Base-by-base conservation (phyloP, 148 eudicot species). In the Diospyros lotus region DNA sequence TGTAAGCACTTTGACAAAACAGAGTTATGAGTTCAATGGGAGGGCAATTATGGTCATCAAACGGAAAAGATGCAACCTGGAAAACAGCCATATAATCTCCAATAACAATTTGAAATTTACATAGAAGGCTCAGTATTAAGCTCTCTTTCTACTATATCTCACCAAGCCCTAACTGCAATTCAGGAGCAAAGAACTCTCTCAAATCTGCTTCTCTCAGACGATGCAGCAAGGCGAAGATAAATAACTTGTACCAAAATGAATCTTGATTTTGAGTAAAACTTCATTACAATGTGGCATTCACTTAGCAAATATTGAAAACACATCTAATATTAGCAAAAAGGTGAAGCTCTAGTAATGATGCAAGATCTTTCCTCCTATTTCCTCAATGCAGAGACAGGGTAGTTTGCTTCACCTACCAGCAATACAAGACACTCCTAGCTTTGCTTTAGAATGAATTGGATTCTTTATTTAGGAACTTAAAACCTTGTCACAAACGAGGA, bases 1-100 rank as follows among this genome's bases (percentile, higher is more conserved):
- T 73, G 82, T 86, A 87, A 69, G 94, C 93, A 88, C 98, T 94
- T 85, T 87, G 89, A 78, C 97, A 94, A 77, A 94, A 94, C 77
- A 86, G 82, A 67, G 78, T 77, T 53, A 94, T 82, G 46, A 94
- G 96, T 69, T 92, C 86, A 64, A 94, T 75, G 44, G 98, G 97
- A 40, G 98, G 98, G 83, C 98, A 94, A 65, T 92, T 94, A 75
- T 94, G 98, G 83, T 94, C 98, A 60, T 94, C 96, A 81, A 92
- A 94, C n/a, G 98, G 98, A 77, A 89, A 92, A 72, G 86, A 81
- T 75, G 98, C 98, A 82, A 94, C 97, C 97, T 94, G 91, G 43
- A 71, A 70, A 76, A 55, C 55, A 52, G 44, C 43, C 72, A 72
- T 14, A 71, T 9, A 75, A 78, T 73, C 63, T 73, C 39, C 45